Evolutionary conservation across 148 eudicot species (phyloP).

Genomic region (Amaranthus cruentus): DNA sequence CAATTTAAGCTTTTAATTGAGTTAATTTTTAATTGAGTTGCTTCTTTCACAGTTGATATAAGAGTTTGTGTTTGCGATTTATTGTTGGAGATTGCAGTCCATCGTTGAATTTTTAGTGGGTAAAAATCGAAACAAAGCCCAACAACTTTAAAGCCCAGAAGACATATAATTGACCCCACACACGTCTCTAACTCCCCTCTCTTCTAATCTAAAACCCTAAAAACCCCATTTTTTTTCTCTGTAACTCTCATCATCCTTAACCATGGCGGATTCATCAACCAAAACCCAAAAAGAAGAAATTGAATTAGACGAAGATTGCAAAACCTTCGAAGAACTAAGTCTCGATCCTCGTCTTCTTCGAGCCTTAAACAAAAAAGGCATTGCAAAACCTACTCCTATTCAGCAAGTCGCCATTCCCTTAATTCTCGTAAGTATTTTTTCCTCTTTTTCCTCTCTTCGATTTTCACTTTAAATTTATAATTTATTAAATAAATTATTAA

Average conservation of each 20-base stretch:
- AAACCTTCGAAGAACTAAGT: constrained; percentile 66
- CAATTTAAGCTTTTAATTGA: no score
- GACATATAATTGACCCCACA: no score
- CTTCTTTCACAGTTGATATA: no score
- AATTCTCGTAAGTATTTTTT: constrained; percentile 46
- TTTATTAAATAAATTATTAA: background rate
- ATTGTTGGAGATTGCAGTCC: no score
- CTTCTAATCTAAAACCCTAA: constrained; percentile 19
- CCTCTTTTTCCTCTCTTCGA: background rate
- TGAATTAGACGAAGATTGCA: constrained; percentile 41
- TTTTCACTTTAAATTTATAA: background rate
- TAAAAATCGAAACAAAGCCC: no score
- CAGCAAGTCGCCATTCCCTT: constrained; percentile 72
- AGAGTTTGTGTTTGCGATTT: no score
- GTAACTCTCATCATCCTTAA: background rate
- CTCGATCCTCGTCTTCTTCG: constrained; percentile 72
- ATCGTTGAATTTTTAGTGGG: no score
- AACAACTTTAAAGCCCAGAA: no score
- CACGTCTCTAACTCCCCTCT: no score
- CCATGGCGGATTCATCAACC: constrained; percentile 24
- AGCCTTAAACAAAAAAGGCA: constrained; percentile 58
- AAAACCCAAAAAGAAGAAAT: constrained; percentile 14
- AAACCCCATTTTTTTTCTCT: background rate
- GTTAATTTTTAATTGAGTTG: no score
- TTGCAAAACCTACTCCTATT: constrained; percentile 70